phyloP scores from a whole-genome alignment of 306 rosid genomes.

The Sicyos edulis region DNA sequence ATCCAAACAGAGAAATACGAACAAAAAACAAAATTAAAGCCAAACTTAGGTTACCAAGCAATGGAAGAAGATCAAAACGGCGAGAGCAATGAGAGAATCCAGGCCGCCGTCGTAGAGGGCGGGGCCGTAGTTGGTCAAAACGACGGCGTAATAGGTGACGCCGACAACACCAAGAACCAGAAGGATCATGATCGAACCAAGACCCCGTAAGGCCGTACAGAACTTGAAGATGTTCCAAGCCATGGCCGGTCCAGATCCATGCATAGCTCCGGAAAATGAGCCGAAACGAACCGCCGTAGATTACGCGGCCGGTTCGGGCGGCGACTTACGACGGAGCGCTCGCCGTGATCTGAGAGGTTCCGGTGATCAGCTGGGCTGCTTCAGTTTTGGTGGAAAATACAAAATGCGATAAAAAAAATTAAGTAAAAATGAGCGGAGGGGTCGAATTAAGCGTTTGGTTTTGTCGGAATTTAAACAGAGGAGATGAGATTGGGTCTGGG shows the following conservation, averaged over 20 bases:
- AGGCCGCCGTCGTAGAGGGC: constrained; percentile 60
- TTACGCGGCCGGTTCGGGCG: neutral
- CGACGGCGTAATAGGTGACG: constrained; percentile 91
- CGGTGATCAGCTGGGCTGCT: constrained; percentile 8
- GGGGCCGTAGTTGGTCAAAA: constrained; percentile 86
- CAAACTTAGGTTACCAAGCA: constrained; percentile 51
- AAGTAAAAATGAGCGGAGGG: neutral
- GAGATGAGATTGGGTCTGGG: constrained; percentile 6
- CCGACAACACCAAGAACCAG: constrained; percentile 96
- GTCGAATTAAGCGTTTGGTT: constrained; percentile 16
- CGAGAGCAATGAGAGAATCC: constrained; percentile 53
- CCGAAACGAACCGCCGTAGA: neutral
- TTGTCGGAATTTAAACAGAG: constrained; percentile 13
- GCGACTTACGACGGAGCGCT: neutral
- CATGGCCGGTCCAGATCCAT: constrained; percentile 97
- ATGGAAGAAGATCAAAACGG: constrained; percentile 84
- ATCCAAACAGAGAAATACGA: constrained; percentile 1
- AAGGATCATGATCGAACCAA: constrained; percentile 96
- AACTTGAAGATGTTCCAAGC: constrained; percentile 99
- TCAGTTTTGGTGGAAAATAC: neutral
- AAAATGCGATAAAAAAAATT: too few relatives aligned
- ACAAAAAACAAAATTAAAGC: neutral
- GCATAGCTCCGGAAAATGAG: constrained; percentile 37
- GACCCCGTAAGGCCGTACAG: constrained; percentile 89
- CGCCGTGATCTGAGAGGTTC: neutral